Conservation (phyloP, 2,329 filamentous ascomycete species). For the Hypoxylon sp. region DNA sequence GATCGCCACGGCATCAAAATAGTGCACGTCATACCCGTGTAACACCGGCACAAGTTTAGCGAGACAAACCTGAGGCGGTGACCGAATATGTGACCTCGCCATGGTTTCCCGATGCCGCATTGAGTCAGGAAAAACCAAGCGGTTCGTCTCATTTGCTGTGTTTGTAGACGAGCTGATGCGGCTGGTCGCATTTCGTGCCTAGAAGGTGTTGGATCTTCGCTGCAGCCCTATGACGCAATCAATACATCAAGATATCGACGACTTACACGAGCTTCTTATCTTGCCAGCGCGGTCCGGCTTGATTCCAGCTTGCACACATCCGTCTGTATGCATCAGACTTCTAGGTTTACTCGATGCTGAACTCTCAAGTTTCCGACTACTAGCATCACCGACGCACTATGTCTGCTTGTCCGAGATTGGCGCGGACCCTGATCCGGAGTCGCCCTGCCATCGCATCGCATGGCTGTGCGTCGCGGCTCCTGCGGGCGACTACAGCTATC, state of each 20-base stretch:
- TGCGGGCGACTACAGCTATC: not conserved
- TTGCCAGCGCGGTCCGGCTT: not conserved
- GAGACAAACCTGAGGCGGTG: not conserved
- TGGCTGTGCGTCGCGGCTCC: not conserved
- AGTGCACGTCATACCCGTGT: no score
- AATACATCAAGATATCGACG: constrained; percentile 10
- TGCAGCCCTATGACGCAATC: constrained; percentile 18
- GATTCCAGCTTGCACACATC: not conserved
- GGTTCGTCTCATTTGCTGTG: constrained; percentile 11
- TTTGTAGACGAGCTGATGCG: not conserved
- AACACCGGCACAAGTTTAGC: not conserved
- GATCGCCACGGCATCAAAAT: no score
- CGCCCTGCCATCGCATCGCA: not conserved
- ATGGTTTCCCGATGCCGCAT: constrained; percentile 11
- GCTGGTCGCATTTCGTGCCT: not conserved
- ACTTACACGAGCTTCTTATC: not conserved
- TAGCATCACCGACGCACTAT: constrained; percentile 11
- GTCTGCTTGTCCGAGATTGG: constrained; percentile 26
- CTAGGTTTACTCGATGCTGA: not conserved
- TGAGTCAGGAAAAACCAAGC: not conserved
- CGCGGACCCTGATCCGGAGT: constrained; percentile 15
- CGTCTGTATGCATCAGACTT: not conserved
- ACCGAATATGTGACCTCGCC: constrained; percentile 7
- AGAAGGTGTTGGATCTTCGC: constrained; percentile 2
- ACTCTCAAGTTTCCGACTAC: constrained; percentile 12